phyloP scores from a whole-genome alignment of 2,329 filamentous ascomycete genomes.

The Onygenales sp. region DNA sequence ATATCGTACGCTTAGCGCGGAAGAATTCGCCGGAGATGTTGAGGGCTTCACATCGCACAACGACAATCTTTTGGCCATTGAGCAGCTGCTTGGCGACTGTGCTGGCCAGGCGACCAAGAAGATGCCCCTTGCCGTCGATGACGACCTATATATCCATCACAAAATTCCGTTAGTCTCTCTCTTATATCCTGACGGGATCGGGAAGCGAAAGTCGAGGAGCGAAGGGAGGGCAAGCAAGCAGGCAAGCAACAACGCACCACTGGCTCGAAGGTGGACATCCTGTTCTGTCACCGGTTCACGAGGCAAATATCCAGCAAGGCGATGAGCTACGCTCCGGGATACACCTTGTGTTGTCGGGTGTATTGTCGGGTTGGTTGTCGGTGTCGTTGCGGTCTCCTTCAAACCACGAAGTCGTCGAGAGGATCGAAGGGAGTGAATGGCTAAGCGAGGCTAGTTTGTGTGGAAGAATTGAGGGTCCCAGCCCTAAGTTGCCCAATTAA shows the following conservation, averaged over 20 bases:
- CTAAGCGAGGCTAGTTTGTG: slow-evolving; percentile 35
- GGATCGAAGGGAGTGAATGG: slow-evolving; percentile 16
- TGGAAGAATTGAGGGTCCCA: slow-evolving; percentile 26
- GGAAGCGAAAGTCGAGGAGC: slow-evolving; percentile 2
- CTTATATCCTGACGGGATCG: slow-evolving; percentile 4
- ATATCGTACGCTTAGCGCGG: slow-evolving; percentile 95
- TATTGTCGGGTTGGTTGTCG: slow-evolving; percentile 40
- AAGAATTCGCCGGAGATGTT: slow-evolving; percentile 99
- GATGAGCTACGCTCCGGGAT: slow-evolving; percentile 33
- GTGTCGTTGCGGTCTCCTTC: slow-evolving; percentile 26
- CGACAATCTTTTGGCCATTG: slow-evolving; percentile 97
- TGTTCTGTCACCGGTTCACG: slow-evolving; percentile 37
- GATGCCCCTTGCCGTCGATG: slow-evolving; percentile 99
- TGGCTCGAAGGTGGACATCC: slow-evolving; percentile 58
- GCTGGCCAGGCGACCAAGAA: slow-evolving; percentile 96
- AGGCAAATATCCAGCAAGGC: slow-evolving; percentile 32
- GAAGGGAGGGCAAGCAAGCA: background rate
- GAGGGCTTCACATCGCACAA: slow-evolving; percentile 96
- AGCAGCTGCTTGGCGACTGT: slow-evolving; percentile 99
- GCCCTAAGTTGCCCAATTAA: slow-evolving; percentile 29
- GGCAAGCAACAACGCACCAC: slow-evolving; percentile 43
- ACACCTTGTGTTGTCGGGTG: slow-evolving; percentile 27
- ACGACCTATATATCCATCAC: slow-evolving; percentile 61
- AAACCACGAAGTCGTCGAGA: slow-evolving; percentile 29
- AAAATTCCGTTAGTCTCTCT: slow-evolving; percentile 22